Percentiles rank a stretch among this genome's conserved stretches.
Evolutionary conservation across 208 protist species (phyloP).

Genomic region (Trypanosoma rangeli): DNA sequence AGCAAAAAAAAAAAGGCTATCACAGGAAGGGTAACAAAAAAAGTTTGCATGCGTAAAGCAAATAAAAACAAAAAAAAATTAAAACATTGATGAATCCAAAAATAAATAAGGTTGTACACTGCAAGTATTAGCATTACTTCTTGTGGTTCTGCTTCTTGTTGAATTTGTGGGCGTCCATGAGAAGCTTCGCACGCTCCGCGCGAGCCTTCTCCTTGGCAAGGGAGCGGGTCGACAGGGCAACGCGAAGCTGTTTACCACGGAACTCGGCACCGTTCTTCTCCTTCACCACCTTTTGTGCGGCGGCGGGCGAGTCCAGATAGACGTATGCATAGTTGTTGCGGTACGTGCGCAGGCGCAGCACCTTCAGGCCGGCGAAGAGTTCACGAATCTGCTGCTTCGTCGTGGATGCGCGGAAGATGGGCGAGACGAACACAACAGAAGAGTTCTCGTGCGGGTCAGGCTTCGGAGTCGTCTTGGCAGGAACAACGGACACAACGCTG

Average conservation of each 20-base stretch:
- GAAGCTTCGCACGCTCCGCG: constrained; percentile 49
- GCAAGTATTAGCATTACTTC: constrained; percentile 12
- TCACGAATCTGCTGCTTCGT: constrained; percentile 67
- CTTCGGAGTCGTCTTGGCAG: constrained; percentile 76
- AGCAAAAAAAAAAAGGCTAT: neutral
- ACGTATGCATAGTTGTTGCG: constrained; percentile 82
- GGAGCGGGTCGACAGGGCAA: constrained; percentile 62
- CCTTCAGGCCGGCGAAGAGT: constrained; percentile 70
- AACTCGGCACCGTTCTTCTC: constrained; percentile 80
- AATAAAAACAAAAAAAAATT: neutral
- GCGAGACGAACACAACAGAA: constrained; percentile 71
- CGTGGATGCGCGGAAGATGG: constrained; percentile 78
- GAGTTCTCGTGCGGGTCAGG: constrained; percentile 72
- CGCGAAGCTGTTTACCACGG: constrained; percentile 72
- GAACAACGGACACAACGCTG: constrained; percentile 59
- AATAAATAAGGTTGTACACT: constrained; percentile 11
- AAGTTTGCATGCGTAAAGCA: neutral
- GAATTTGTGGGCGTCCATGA: constrained; percentile 70
- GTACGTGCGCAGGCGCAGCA: constrained; percentile 77
- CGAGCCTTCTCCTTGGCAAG: constrained; percentile 66
- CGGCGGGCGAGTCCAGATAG: constrained; percentile 69
- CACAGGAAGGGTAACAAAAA: neutral
- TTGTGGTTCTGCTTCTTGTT: constrained; percentile 16
- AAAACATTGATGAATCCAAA: constrained; percentile 4
- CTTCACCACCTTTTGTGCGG: constrained; percentile 68